phyloP scores from a whole-genome alignment of 2,329 filamentous ascomycete species.

The Alternaria sp. region DNA sequence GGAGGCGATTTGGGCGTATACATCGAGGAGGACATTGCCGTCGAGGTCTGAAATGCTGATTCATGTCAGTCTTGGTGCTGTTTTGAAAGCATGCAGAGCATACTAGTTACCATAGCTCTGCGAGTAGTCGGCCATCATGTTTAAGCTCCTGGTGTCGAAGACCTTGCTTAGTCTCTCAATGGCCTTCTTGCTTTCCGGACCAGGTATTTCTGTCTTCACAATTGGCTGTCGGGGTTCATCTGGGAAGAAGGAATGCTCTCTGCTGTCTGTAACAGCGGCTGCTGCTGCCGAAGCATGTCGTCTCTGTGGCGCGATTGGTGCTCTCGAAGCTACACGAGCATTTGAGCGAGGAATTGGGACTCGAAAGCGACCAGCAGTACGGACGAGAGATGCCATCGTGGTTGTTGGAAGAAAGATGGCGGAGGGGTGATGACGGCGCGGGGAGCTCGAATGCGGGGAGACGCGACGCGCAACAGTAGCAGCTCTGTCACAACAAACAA shows the following conservation, averaged over 20 bases:
- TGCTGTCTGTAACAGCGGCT: conserved; percentile 42
- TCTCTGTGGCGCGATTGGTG: conserved; percentile 35
- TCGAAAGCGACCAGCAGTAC: conserved; percentile 36
- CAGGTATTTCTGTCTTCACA: conserved; percentile 71
- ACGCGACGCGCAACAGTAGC: conserved; percentile 1
- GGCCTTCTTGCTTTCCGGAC: conserved; percentile 74
- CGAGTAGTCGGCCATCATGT: conserved; percentile 60
- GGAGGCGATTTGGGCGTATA: conserved; percentile 90
- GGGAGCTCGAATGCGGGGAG: conserved; percentile 6
- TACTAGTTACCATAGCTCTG: conserved; percentile 74
- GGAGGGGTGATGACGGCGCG: neutral
- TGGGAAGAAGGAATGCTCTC: conserved; percentile 63
- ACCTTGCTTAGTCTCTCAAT: conserved; percentile 77
- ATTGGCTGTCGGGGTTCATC: conserved; percentile 66
- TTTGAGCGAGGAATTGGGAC: conserved; percentile 29
- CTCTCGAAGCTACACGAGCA: conserved; percentile 26
- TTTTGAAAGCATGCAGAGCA: neutral
- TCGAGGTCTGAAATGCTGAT: conserved; percentile 70
- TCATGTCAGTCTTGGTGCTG: conserved; percentile 12
- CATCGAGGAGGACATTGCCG: conserved; percentile 76
- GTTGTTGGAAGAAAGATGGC: conserved; percentile 5
- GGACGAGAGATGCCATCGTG: conserved; percentile 47
- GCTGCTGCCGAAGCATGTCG: conserved; percentile 47
- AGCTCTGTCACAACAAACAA: neutral
- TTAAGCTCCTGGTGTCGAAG: conserved; percentile 85